Conservation (phyloP, 495 filamentous ascomycete species). For the Viridothelium virens region DNA sequence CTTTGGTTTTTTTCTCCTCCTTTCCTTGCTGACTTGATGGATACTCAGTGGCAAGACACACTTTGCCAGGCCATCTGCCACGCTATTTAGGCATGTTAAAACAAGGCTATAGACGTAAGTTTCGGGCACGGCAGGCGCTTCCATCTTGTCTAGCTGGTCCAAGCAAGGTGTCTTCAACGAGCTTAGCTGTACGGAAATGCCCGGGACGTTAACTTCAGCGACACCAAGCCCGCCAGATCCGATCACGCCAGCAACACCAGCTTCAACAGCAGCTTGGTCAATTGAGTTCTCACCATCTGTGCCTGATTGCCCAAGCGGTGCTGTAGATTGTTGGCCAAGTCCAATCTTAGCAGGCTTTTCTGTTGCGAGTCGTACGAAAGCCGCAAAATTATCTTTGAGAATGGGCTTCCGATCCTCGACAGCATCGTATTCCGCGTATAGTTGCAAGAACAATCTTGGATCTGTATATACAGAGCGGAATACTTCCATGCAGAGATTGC, state of each 20-base stretch:
- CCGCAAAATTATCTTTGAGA: conserved; percentile 69
- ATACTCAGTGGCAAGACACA: conserved; percentile 86
- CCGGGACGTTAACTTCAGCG: conserved; percentile 58
- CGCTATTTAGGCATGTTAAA: conserved; percentile 73
- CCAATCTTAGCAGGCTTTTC: conserved; percentile 86
- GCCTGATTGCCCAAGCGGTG: conserved; percentile 47
- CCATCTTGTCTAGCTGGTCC: conserved; percentile 87
- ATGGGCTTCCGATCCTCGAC: conserved; percentile 65
- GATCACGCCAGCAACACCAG: conserved; percentile 82
- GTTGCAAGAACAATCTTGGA: conserved; percentile 63
- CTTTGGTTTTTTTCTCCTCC: conserved; percentile 32
- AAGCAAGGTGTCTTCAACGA: conserved; percentile 78
- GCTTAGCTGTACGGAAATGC: conserved; percentile 88
- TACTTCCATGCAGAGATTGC: conserved; percentile 83
- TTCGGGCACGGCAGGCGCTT: conserved; percentile 74
- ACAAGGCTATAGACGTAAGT: conserved; percentile 90
- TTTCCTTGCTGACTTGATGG: conserved; percentile 49
- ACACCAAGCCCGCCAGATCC: conserved; percentile 78
- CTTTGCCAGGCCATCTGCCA: conserved; percentile 87
- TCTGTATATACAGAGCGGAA: conserved; percentile 79
- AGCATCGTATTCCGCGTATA: conserved; percentile 73
- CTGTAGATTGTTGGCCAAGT: conserved; percentile 74
- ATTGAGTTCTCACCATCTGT: conserved; percentile 40
- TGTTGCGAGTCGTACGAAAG: conserved; percentile 78
- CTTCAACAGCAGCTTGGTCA: conserved; percentile 81